A percentile compares a stretch with the other conserved stretches of the same genome.
phyloP scores from a whole-genome alignment of 1,139 yeast genomes.

The Pichia sp. region DNA sequence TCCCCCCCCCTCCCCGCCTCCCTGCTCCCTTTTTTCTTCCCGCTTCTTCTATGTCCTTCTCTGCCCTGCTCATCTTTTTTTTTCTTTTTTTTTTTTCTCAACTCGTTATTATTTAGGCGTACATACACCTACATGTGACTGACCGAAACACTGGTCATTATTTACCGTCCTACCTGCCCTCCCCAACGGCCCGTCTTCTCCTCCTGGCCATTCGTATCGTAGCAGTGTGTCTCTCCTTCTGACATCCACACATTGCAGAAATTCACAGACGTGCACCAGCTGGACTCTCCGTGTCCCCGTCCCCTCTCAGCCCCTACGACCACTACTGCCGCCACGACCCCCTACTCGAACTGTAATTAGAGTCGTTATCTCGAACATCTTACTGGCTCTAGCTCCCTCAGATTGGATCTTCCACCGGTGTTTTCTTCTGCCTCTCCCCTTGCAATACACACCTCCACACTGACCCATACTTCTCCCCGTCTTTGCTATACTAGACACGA shows the following conservation, averaged over 20 bases:
- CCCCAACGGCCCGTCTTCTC: not conserved
- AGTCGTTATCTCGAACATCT: no score
- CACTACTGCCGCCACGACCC: not conserved
- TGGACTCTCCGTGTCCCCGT: not conserved
- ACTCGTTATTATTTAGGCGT: not conserved
- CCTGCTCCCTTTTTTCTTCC: not conserved
- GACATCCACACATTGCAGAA: not conserved
- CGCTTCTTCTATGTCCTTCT: not conserved
- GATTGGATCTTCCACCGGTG: not conserved
- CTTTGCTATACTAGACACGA: not conserved
- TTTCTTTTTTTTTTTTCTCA: conserved; percentile 1
- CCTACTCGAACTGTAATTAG: no score
- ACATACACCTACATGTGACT: not conserved
- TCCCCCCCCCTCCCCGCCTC: not conserved
- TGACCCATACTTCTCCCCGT: not conserved
- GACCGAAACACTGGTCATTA: not conserved
- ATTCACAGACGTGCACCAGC: not conserved
- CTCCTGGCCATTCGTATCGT: not conserved
- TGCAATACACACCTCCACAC: not conserved
- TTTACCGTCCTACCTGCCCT: not conserved
- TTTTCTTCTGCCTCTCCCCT: not conserved
- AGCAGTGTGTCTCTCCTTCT: not conserved
- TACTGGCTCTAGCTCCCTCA: no score
- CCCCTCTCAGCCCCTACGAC: not conserved
- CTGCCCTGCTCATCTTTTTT: not conserved